Evolutionary conservation across 2,329 filamentous ascomycete genomes (phyloP).

Genomic region (Apiospora malaysiana): DNA sequence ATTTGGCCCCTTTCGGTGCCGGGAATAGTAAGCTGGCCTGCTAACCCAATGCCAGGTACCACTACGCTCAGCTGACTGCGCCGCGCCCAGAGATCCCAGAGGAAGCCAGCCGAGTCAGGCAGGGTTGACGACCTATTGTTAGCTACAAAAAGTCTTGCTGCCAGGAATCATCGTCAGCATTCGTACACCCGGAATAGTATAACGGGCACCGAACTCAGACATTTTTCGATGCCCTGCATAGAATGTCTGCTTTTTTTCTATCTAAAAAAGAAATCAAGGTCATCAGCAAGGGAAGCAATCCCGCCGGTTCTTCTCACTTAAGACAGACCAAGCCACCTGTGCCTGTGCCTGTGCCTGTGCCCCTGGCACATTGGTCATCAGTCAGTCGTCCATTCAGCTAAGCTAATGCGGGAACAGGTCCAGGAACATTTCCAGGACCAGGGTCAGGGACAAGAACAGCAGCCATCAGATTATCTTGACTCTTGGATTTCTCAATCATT

Average conservation of each 20-base stretch:
- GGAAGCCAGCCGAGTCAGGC: neutral
- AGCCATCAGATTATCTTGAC: constrained; percentile 2
- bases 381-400: neutral
- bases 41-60: neutral
- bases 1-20: neutral
- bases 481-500: neutral
- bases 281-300: neutral
- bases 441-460: constrained; percentile 3
- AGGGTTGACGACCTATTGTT: neutral
- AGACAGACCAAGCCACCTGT: neutral
- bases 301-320: neutral
- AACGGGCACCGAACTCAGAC: neutral
- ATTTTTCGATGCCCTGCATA: constrained; percentile 1
- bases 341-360: neutral
- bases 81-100: constrained; percentile 1
- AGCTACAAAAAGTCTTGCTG: neutral
- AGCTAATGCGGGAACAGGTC: constrained; percentile 14
- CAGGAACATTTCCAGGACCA: neutral
- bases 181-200: neutral
- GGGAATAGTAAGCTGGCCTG: neutral
- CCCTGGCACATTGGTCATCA: neutral
- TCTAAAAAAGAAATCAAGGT: neutral
- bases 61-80: neutral
- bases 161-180: neutral
- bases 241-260: constrained; percentile 7